phyloP scores from a whole-genome alignment of 2,329 filamentous ascomycete genomes.

The Penicillium paneum region DNA sequence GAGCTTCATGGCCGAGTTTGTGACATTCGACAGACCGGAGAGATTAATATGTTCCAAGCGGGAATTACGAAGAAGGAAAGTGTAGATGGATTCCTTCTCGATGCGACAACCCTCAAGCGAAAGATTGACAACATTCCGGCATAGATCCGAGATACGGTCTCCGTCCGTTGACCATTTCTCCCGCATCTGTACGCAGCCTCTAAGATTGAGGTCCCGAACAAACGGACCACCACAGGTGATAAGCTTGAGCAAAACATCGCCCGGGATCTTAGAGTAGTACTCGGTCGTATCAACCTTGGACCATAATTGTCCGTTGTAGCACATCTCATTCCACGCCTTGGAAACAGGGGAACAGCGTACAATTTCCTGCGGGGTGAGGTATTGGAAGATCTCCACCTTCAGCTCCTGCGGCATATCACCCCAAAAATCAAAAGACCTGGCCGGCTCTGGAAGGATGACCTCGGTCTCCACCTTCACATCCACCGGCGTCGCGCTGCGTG shows the following conservation, averaged over 20 bases:
- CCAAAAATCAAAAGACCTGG: constrained; percentile 68
- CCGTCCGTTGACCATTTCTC: constrained; percentile 74
- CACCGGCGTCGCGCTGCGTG: constrained; percentile 14
- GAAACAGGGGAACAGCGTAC: constrained; percentile 74
- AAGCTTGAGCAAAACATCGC: constrained; percentile 77
- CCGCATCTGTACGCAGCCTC: constrained; percentile 85
- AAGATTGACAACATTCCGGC: constrained; percentile 80
- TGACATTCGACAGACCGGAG: constrained; percentile 70
- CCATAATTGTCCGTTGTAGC: constrained; percentile 96
- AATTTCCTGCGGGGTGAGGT: constrained; percentile 75
- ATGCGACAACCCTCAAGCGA: constrained; percentile 88
- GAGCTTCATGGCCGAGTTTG: constrained; percentile 81
- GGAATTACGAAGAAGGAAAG: constrained; percentile 73
- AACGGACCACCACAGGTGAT: constrained; percentile 85
- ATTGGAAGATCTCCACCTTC: constrained; percentile 71
- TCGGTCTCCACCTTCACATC: constrained; percentile 16
- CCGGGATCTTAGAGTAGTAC: constrained; percentile 84
- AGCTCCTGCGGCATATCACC: constrained; percentile 77
- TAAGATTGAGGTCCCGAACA: constrained; percentile 81
- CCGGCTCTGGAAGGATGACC: constrained; percentile 21
- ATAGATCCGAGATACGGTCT: constrained; percentile 68
- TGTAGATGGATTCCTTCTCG: constrained; percentile 72
- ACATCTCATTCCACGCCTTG: constrained; percentile 74
- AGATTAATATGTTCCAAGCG: constrained; percentile 81
- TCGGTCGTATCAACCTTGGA: constrained; percentile 75